Percentiles rank a stretch among this genome's conserved stretches.
phyloP scores from a whole-genome alignment of 2,329 filamentous ascomycete species.

The Chaetomiaceae sp. region DNA sequence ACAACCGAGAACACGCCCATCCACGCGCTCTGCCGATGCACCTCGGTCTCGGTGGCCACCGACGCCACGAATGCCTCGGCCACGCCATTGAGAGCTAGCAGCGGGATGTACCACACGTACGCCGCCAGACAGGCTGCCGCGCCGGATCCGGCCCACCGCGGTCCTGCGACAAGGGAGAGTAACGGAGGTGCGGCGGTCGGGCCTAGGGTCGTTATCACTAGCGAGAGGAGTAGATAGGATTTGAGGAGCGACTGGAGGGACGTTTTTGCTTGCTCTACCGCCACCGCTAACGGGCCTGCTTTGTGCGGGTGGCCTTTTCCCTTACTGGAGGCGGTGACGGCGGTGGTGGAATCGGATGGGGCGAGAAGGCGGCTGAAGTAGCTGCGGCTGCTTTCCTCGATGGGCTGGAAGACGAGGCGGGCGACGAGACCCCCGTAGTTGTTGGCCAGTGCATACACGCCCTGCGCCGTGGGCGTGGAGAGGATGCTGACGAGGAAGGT shows the following conservation, averaged over 20 bases:
- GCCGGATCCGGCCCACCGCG: slow-evolving; percentile 68
- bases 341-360: slow-evolving; percentile 44
- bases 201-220: slow-evolving; percentile 64
- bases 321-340: slow-evolving; percentile 26
- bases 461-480: slow-evolving; percentile 74
- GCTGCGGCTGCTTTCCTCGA: slow-evolving; percentile 88
- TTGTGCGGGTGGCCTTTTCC: background rate
- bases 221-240: slow-evolving; percentile 69
- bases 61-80: slow-evolving; percentile 90
- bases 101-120: slow-evolving; percentile 91
- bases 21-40: slow-evolving; percentile 73
- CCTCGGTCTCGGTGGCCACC: slow-evolving; percentile 69
- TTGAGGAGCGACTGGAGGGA: slow-evolving; percentile 62
- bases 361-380: slow-evolving; percentile 78
- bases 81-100: slow-evolving; percentile 87
- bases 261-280: slow-evolving; percentile 24
- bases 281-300: too few relatives aligned
- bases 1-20: slow-evolving; percentile 77
- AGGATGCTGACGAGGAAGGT: slow-evolving; percentile 79
- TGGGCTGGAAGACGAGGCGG: slow-evolving; percentile 84
- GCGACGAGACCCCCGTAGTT: slow-evolving; percentile 92
- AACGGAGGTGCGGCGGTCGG: slow-evolving; percentile 71
- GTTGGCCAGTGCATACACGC: slow-evolving; percentile 85
- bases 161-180: slow-evolving; percentile 70
- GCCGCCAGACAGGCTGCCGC: slow-evolving; percentile 69